Percentiles rank a stretch among this genome's conserved stretches.
These are phyloP conservation scores for Termitomyces sp. DNA, from an alignment of 768 basidiomycete genomes.

Conservation along the genomic window DNA sequence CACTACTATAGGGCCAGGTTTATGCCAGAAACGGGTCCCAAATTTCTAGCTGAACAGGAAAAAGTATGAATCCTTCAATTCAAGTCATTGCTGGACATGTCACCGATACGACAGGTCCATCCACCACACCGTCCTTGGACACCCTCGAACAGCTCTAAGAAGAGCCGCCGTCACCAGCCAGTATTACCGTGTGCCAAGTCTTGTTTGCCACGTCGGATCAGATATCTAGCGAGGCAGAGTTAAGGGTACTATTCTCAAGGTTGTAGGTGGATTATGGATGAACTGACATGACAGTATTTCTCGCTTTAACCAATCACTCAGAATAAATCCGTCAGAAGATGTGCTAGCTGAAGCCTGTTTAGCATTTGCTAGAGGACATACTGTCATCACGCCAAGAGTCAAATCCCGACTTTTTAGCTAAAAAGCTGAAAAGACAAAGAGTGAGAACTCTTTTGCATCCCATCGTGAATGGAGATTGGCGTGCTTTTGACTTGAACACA, in stretches of 20 bases:
- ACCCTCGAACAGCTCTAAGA: neutral
- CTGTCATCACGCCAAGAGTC: neutral
- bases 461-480: neutral
- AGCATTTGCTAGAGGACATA: neutral
- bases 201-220: neutral
- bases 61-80: neutral
- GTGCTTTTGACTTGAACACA: neutral
- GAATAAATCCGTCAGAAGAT: too few relatives aligned
- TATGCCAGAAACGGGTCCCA: neutral
- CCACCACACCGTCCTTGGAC: neutral
- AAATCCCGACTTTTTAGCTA: neutral
- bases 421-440: neutral
- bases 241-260: neutral
- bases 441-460: neutral
- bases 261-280: neutral
- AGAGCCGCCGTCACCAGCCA: neutral
- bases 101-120: neutral
- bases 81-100: neutral
- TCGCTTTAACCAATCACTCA: neutral
- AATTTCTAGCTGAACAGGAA: neutral
- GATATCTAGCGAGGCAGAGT: neutral
- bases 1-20: neutral
- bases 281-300: neutral
- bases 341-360: neutral
- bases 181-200: neutral